A percentile compares a stretch with the other conserved stretches of the same genome.
phyloP scores from a whole-genome alignment of 1,139 yeast genomes.

The Magnusiomyces fungicola region DNA sequence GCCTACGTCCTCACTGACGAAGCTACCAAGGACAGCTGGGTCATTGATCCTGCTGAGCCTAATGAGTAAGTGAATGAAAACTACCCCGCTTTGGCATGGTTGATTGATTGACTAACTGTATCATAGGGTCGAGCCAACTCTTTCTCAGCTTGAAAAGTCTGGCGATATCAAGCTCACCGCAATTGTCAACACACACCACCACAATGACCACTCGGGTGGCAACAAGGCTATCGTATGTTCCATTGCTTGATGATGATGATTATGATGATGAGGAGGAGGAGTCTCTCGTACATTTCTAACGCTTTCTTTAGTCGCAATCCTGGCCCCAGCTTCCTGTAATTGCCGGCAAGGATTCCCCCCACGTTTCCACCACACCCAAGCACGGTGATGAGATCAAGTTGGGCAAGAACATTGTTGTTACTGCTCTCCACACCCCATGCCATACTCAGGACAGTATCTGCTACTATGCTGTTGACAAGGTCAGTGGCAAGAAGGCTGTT shows the following conservation, averaged over 20 bases:
- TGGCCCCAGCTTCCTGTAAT: conserved; percentile 61
- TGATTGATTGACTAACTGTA: not conserved
- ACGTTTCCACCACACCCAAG: conserved; percentile 59
- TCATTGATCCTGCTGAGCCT: conserved; percentile 91
- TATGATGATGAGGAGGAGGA: too few species aligned
- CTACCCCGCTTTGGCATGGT: conserved; percentile 11
- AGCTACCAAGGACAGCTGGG: conserved; percentile 60
- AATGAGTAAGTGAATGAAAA: conserved; percentile 37
- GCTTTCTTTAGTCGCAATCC: conserved; percentile 20
- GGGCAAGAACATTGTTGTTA: conserved; percentile 59
- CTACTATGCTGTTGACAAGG: conserved; percentile 60
- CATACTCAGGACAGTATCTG: conserved; percentile 96
- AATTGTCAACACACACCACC: conserved; percentile 93
- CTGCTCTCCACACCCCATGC: conserved; percentile 92
- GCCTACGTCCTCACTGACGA: conserved; percentile 71
- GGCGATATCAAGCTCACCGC: conserved; percentile 48
- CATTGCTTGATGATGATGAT: too few species aligned
- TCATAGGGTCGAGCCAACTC: conserved; percentile 33
- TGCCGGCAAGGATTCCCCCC: conserved; percentile 76
- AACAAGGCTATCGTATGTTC: conserved; percentile 42
- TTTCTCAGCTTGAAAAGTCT: conserved; percentile 32
- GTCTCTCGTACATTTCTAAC: conserved; percentile 6
- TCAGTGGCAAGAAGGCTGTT: conserved; percentile 59
- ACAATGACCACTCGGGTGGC: conserved; percentile 91
- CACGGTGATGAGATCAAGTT: conserved; percentile 41